These are phyloP conservation scores for Cytospora schulzeri DNA, from an alignment of 2,329 filamentous ascomycete species.

Conservation along the genomic window DNA sequence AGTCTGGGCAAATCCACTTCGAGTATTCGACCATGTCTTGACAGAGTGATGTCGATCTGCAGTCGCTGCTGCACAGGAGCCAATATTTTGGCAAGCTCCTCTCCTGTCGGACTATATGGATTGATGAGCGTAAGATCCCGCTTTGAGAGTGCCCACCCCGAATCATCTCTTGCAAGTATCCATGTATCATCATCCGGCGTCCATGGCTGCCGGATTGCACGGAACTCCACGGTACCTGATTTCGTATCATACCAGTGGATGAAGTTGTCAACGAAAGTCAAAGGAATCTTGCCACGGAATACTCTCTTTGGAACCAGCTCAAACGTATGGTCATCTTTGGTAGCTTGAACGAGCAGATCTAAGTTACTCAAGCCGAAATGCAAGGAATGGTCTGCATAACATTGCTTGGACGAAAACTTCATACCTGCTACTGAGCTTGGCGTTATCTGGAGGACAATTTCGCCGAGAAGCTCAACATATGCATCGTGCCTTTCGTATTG, in stretches of 20 bases:
- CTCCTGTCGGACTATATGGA: conserved; percentile 39
- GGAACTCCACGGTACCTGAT: conserved; percentile 37
- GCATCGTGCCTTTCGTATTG: conserved; percentile 44
- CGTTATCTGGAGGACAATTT: conserved; percentile 45
- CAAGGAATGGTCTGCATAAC: conserved; percentile 37
- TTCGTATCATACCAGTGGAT: conserved; percentile 50
- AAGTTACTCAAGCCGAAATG: conserved; percentile 37
- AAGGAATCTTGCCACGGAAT: conserved; percentile 38
- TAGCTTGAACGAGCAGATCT: conserved; percentile 40
- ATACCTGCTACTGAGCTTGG: conserved; percentile 43
- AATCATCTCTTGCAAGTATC: neutral
- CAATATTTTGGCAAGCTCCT: conserved; percentile 38
- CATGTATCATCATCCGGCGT: conserved; percentile 38
- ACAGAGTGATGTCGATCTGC: conserved; percentile 41
- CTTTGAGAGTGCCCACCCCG: conserved; percentile 33
- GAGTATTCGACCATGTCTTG: conserved; percentile 30
- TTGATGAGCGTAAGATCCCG: conserved; percentile 36
- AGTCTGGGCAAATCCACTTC: conserved; percentile 50
- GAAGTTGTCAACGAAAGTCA: conserved; percentile 41
- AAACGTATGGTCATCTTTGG: conserved; percentile 15
- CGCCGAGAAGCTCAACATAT: conserved; percentile 49
- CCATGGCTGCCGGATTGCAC: conserved; percentile 38
- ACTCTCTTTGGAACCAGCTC: conserved; percentile 43
- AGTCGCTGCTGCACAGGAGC: conserved; percentile 39
- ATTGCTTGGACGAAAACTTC: conserved; percentile 42